A percentile compares a stretch with the other conserved stretches of the same genome.
These are phyloP conservation scores for Alliaria petiolata DNA, from an alignment of 345 rosid genomes.

Conservation along the genomic window DNA sequence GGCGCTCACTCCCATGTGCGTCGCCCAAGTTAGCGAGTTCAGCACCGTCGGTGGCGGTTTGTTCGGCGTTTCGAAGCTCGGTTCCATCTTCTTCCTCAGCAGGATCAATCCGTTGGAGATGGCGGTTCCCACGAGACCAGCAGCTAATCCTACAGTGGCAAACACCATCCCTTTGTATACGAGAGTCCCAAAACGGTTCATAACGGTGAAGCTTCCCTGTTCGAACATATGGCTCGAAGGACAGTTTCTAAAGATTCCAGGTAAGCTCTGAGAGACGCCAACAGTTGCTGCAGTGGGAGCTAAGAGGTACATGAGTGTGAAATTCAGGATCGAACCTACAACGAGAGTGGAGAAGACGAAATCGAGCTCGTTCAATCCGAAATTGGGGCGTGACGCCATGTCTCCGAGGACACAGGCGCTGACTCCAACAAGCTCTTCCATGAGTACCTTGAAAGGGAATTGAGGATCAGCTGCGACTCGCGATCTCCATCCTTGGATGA, in stretches of 20 bases:
- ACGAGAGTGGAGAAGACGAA: conserved; percentile 89
- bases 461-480: conserved; percentile 93
- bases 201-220: conserved; percentile 51
- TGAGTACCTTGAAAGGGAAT: conserved; percentile 87
- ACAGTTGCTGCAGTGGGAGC: conserved; percentile 61
- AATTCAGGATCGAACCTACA: conserved; percentile 86
- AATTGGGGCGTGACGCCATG: conserved; percentile 97
- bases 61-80: conserved; percentile 79
- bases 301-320: conserved; percentile 88
- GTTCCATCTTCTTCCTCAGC: conserved; percentile 96
- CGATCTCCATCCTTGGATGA: conserved; percentile 81
- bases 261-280: conserved; percentile 44
- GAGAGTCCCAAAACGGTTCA: conserved; percentile 70
- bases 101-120: conserved; percentile 76
- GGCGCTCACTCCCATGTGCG: conserved; percentile 89
- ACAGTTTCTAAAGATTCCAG: conserved; percentile 65
- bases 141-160: conserved; percentile 77
- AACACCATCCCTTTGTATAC: conserved; percentile 82
- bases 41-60: conserved; percentile 84
- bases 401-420: conserved; percentile 86
- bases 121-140: conserved; percentile 89
- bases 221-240: conserved; percentile 92
- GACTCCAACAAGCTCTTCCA: conserved; percentile 93
- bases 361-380: conserved; percentile 89
- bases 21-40: conserved; percentile 84